Conservation (phyloP, 345 rosid species). For the Mallotus nudiflorus region DNA sequence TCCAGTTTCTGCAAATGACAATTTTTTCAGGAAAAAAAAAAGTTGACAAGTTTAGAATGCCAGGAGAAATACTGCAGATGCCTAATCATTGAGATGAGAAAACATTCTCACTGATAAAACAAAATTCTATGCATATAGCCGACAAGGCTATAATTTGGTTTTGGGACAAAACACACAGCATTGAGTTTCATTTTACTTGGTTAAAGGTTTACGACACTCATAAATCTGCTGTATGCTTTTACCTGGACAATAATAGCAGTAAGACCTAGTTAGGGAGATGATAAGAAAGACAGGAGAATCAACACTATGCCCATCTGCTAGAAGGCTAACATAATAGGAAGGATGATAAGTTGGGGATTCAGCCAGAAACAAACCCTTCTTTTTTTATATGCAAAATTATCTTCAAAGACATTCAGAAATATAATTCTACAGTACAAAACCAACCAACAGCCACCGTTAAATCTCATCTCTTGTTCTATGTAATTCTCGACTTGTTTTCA, state of each 20-base stretch:
- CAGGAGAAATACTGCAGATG: slow-evolving; percentile 12
- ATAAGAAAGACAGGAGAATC: not conserved
- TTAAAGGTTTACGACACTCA: not conserved
- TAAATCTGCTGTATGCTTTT: slow-evolving; percentile 2
- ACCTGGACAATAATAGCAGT: not conserved
- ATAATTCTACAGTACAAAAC: not conserved
- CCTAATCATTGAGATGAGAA: not conserved
- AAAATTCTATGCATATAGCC: not conserved
- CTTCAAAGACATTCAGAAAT: not conserved
- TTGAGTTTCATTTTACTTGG: not conserved
- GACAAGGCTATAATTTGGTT: not conserved
- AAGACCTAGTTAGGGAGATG: not conserved
- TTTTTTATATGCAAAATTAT: not conserved
- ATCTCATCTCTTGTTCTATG: not conserved
- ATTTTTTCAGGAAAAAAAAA: not conserved
- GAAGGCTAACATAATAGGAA: not conserved
- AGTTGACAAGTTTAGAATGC: not conserved
- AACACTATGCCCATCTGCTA: not conserved
- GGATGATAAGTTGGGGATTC: not conserved
- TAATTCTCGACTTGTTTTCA: not conserved
- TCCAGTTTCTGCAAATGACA: slow-evolving; percentile 64
- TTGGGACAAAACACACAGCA: not conserved
- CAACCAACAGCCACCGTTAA: not conserved
- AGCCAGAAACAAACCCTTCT: not conserved
- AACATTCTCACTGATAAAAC: not conserved